Conservation (phyloP, 768 basidiomycete species). For the Galerina sulciceps region DNA sequence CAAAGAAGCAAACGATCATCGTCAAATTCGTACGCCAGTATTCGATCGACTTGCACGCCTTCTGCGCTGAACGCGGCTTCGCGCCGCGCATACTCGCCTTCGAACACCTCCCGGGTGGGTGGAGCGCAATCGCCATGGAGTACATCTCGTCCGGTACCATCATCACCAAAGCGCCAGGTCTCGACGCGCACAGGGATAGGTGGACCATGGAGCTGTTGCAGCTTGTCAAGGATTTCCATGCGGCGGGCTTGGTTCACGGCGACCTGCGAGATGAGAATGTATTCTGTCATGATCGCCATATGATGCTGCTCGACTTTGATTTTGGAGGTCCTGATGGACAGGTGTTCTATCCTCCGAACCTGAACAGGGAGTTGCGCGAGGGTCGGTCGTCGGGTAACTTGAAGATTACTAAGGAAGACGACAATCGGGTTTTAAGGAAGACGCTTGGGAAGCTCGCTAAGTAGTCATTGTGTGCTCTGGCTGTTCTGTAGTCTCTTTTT, state of each 20-base stretch:
- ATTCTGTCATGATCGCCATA: conserved; percentile 5
- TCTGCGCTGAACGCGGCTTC: conserved; percentile 21
- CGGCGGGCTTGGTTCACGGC: conserved; percentile 19
- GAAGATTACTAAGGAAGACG: conserved; percentile 13
- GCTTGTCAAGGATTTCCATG: conserved; percentile 17
- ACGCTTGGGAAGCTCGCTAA: conserved; percentile 9
- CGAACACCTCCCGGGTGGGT: conserved; percentile 30
- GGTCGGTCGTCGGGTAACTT: conserved; percentile 3
- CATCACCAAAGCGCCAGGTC: neutral
- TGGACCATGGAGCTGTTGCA: conserved; percentile 1
- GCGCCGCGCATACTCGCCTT: conserved; percentile 28
- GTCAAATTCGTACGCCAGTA: conserved; percentile 28
- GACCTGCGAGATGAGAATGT: conserved; percentile 21
- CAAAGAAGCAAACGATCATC: conserved; percentile 9
- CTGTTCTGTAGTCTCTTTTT: no score
- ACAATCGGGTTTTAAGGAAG: conserved; percentile 10
- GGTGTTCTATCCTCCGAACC: conserved; percentile 12
- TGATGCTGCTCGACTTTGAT: conserved; percentile 21
- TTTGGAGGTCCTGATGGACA: conserved; percentile 15
- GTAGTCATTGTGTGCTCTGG: no score
- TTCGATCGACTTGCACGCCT: conserved; percentile 20
- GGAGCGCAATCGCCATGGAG: conserved; percentile 30
- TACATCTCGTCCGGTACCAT: conserved; percentile 5
- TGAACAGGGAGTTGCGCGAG: conserved; percentile 13
- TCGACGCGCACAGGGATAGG: neutral